phyloP scores from a whole-genome alignment of 164 flowering plant genomes.

The Stephania japonica region DNA sequence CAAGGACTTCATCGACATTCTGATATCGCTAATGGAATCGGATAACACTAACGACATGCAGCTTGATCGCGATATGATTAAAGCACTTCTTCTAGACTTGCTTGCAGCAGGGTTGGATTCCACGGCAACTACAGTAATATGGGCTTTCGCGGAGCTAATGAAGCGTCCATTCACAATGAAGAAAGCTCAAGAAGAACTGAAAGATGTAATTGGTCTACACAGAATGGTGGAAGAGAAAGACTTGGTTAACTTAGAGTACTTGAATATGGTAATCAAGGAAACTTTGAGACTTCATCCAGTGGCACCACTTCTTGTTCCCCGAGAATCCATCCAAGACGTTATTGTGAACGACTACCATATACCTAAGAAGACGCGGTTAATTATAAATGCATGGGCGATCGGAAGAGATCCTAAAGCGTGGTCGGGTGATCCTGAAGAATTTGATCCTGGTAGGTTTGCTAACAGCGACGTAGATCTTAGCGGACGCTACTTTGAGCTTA shows the following conservation, averaged over 20 bases:
- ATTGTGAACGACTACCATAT: constrained; percentile 19
- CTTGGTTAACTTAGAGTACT: no score
- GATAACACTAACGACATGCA: background rate
- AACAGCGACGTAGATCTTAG: background rate
- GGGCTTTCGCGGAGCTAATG: constrained; percentile 14
- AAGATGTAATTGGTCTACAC: no score
- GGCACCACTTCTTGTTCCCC: constrained; percentile 19
- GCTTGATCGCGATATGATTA: background rate
- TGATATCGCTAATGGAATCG: constrained; percentile 9
- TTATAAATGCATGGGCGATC: constrained; percentile 22
- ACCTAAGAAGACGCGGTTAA: constrained; percentile 13
- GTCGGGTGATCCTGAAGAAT: constrained; percentile 6
- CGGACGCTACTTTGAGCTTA: background rate
- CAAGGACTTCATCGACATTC: constrained; percentile 11
- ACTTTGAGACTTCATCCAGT: no score
- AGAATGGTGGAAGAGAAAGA: no score
- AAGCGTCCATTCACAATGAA: constrained; percentile 1
- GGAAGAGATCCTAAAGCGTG: constrained; percentile 18
- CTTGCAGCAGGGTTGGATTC: constrained; percentile 18
- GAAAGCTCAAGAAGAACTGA: background rate
- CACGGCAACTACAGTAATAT: constrained; percentile 14
- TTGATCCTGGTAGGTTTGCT: constrained; percentile 9
- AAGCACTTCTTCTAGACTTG: constrained; percentile 4
- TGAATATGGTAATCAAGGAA: no score
- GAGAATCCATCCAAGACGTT: constrained; percentile 13